Evolutionary conservation across 345 rosid species (phyloP).

Genomic region (Fremontodendron californicum): DNA sequence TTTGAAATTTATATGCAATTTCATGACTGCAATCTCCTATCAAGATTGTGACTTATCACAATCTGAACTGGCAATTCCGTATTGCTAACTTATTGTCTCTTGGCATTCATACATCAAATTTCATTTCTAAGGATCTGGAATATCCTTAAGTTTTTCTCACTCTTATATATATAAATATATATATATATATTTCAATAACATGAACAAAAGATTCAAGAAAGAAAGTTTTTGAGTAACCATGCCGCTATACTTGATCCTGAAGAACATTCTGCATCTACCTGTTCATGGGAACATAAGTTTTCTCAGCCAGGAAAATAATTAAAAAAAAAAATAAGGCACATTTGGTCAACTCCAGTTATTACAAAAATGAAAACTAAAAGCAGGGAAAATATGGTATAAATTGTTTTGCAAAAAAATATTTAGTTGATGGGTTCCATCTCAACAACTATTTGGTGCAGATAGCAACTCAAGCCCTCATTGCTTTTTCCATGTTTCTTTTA

Average conservation of each 20-base stretch:
- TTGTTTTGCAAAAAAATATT: conserved; percentile 15
- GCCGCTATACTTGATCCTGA: not conserved
- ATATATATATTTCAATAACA: not conserved
- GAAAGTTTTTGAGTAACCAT: not conserved
- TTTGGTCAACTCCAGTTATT: conserved; percentile 3
- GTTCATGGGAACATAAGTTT: not conserved
- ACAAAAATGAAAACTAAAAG: not conserved
- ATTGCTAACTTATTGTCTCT: not conserved
- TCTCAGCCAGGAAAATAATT: not conserved
- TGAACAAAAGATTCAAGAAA: not conserved
- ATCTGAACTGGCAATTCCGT: not conserved
- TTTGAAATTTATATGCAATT: no score
- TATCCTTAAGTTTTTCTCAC: not conserved
- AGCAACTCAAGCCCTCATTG: conserved; percentile 20
- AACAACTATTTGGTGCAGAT: conserved; percentile 49
- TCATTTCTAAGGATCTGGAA: not conserved
- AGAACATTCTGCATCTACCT: not conserved
- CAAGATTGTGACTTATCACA: not conserved
- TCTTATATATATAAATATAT: no score
- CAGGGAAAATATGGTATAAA: not conserved
- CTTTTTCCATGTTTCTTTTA: conserved; percentile 28
- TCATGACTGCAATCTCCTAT: no score
- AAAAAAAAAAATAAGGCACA: not conserved
- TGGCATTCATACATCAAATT: not conserved
- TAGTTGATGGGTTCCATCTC: conserved; percentile 50